These are phyloP conservation scores for Jamesozyma gamospora DNA, from an alignment of 805 yeast species.

Conservation along the genomic window DNA sequence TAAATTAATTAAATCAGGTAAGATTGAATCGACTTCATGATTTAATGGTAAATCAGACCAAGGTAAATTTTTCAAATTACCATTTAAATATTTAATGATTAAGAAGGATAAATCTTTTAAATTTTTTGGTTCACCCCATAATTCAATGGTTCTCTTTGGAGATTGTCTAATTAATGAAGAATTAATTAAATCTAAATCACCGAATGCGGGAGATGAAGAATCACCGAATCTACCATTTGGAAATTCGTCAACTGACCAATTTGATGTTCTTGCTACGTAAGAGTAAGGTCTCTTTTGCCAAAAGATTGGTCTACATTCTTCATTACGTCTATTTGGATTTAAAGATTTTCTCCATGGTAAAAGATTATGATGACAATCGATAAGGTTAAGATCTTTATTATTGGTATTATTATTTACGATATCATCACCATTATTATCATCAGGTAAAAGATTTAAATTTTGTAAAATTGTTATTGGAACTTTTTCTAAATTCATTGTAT, in stretches of 20 bases:
- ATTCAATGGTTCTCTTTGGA: conserved; percentile 63
- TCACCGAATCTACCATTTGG: conserved; percentile 99
- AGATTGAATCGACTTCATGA: conserved; percentile 59
- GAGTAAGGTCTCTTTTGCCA: conserved; percentile 92
- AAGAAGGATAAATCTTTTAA: conserved; percentile 51
- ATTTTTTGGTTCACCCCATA: conserved; percentile 78
- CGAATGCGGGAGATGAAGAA: conserved; percentile 93
- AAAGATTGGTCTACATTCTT: conserved; percentile 85
- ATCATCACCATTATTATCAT: too few species aligned
- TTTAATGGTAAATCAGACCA: conserved; percentile 93
- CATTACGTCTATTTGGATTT: conserved; percentile 68
- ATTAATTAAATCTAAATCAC: conserved; percentile 76
- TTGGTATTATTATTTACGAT: too few species aligned
- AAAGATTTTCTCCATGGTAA: conserved; percentile 90
- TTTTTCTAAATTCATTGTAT: conserved; percentile 94
- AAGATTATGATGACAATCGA: conserved; percentile 17
- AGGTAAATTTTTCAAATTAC: conserved; percentile 67
- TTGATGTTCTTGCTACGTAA: conserved; percentile 78
- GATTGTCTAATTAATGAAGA: conserved; percentile 75
- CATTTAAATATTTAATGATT: conserved; percentile 59
- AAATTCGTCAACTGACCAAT: conserved; percentile 81
- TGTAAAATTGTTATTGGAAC: conserved; percentile 84
- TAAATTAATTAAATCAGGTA: conserved; percentile 47
- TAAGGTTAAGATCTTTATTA: conserved; percentile 27
- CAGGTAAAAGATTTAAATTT: conserved; percentile 45